Conservation (phyloP, 2,329 filamentous ascomycete genomes). For the Colletotrichum incanum region DNA sequence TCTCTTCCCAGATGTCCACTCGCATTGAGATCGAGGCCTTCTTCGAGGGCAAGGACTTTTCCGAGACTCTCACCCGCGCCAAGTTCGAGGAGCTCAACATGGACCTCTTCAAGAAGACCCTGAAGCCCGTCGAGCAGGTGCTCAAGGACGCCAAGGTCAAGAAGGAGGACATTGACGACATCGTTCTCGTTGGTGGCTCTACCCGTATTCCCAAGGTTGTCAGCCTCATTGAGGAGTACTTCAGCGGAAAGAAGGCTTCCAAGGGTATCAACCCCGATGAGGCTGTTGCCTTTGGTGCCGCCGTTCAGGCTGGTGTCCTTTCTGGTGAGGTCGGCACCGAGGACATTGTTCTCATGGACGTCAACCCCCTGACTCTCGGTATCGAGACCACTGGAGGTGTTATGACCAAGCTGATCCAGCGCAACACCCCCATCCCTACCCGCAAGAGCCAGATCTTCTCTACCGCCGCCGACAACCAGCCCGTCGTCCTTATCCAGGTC, state of each 20-base stretch:
- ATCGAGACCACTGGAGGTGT: constrained; percentile 98
- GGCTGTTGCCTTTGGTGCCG: constrained; percentile 97
- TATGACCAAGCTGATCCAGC: constrained; percentile 96
- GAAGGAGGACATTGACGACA: constrained; percentile 95
- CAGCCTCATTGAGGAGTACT: constrained; percentile 91
- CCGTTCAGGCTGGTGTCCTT: constrained; percentile 96
- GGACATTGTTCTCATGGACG: constrained; percentile 94
- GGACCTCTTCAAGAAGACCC: constrained; percentile 98
- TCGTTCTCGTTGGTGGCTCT: constrained; percentile 97
- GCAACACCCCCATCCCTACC: constrained; percentile 94
- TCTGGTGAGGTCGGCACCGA: constrained; percentile 87
- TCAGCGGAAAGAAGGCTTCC: constrained; percentile 94
- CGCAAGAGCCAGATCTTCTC: constrained; percentile 99
- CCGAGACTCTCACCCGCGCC: constrained; percentile 96
- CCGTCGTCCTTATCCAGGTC: constrained; percentile 94
- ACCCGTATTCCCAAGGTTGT: constrained; percentile 99
- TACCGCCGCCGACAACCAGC: constrained; percentile 96
- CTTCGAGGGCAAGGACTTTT: constrained; percentile 97
- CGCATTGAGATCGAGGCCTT: constrained; percentile 98
- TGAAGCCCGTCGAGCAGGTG: constrained; percentile 99
- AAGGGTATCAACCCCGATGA: constrained; percentile 99
- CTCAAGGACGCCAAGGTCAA: constrained; percentile 98
- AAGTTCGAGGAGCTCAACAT: constrained; percentile 99
- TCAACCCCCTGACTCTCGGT: constrained; percentile 96
- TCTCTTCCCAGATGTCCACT: constrained; percentile 93